These are phyloP conservation scores for Teunomyces cretensis DNA, from an alignment of 805 yeast species.

Conservation along the genomic window DNA sequence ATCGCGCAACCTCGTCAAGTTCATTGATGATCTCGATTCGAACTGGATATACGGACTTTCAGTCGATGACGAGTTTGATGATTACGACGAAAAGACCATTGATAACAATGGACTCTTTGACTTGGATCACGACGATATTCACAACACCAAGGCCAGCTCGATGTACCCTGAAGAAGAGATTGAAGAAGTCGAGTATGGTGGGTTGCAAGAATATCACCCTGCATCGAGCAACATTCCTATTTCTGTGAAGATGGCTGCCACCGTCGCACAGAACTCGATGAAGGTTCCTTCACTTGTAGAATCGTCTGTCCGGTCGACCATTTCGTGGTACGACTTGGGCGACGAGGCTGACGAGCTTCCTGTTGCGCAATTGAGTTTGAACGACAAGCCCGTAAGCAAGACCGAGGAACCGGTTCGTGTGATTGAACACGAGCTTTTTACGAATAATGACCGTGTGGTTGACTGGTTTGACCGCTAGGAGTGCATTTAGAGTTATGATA, in stretches of 20 bases:
- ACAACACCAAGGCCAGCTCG: constrained; percentile 7
- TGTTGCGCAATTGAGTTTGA: constrained; percentile 1
- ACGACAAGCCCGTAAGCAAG: background rate
- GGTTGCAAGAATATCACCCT: constrained; percentile 8
- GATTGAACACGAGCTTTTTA: constrained; percentile 6
- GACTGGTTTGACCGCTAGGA: constrained; percentile 11
- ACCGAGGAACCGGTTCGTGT: constrained; percentile 3
- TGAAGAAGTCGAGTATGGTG: constrained; percentile 5
- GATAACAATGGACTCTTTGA: constrained; percentile 33
- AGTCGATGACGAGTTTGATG: constrained; percentile 43
- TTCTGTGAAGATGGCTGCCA: background rate
- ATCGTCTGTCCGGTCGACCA: constrained; percentile 28
- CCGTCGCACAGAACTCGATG: background rate
- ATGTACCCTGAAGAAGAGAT: constrained; percentile 7
- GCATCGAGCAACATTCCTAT: constrained; percentile 7
- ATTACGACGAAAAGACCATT: constrained; percentile 8
- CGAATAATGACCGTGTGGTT: constrained; percentile 6
- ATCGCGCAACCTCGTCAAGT: constrained; percentile 36
- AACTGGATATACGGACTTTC: constrained; percentile 42
- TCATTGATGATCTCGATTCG: constrained; percentile 28
- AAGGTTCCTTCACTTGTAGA: constrained; percentile 33
- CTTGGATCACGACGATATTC: constrained; percentile 32
- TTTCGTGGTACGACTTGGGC: constrained; percentile 36
- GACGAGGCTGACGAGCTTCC: constrained; percentile 23
- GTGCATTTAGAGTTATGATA: background rate